These are phyloP conservation scores for Dactylis glomerata DNA, from an alignment of 176 grass and related monocot species.

Conservation along the genomic window DNA sequence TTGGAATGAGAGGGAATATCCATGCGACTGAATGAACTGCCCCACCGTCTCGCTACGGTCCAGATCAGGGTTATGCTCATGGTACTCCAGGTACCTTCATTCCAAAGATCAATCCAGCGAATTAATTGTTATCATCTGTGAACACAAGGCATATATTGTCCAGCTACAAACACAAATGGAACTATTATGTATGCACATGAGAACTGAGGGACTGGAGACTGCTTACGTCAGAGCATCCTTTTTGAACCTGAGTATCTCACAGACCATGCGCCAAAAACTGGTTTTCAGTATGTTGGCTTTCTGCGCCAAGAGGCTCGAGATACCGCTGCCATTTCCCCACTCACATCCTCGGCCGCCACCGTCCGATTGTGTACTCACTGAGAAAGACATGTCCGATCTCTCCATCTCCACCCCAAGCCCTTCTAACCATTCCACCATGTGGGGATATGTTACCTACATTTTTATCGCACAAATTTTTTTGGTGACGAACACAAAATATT, in stretches of 20 bases:
- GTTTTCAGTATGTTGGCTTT: neutral
- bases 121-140: neutral
- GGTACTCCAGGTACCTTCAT: slow-evolving; percentile 1
- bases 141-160: neutral
- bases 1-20: slow-evolving; percentile 1
- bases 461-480: neutral
- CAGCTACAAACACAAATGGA: too few relatives aligned
- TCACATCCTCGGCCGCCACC: neutral
- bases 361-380: neutral
- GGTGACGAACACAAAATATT: neutral
- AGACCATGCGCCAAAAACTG: slow-evolving; percentile 7
- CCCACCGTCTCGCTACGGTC: neutral
- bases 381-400: neutral
- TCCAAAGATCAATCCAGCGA: neutral
- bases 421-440: slow-evolving; percentile 8
- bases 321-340: neutral
- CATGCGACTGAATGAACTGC: slow-evolving; percentile 3
- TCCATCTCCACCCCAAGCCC: slow-evolving; percentile 5
- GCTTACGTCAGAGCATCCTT: neutral
- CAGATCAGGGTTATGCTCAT: neutral
- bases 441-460: neutral
- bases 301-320: neutral
- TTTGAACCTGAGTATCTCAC: neutral
- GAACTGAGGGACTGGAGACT: neutral
- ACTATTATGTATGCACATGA: neutral